Evolutionary conservation across 75 land plant species (phyloP).

Genomic region (Pinus taeda): DNA sequence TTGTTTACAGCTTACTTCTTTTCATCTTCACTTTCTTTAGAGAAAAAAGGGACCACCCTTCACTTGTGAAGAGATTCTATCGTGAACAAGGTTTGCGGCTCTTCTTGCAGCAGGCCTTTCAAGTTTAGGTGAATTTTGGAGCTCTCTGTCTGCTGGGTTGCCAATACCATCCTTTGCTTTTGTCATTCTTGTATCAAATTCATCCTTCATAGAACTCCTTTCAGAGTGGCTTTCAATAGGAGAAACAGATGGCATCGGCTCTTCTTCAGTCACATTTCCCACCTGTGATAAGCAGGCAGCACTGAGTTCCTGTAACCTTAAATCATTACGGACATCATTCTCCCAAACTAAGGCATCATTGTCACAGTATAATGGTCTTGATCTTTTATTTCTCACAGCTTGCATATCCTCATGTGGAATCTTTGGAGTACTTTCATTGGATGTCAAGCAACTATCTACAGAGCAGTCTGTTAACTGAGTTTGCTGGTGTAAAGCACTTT

Average conservation of each 20-base stretch:
- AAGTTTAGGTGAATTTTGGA: slow-evolving; percentile 2
- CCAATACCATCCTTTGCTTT: slow-evolving; percentile 3
- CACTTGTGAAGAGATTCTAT: slow-evolving; percentile 10
- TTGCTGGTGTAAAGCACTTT: slow-evolving; percentile 16
- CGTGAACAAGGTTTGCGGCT: not conserved
- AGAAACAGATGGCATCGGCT: slow-evolving; percentile 8
- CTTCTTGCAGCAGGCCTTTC: slow-evolving; percentile 14
- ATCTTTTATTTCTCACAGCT: slow-evolving; percentile 34
- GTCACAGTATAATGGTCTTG: slow-evolving; percentile 19
- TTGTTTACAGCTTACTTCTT: too few species aligned
- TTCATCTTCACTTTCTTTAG: not conserved
- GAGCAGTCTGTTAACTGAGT: slow-evolving; percentile 45
- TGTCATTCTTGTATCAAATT: slow-evolving; percentile 7
- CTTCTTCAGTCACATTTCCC: slow-evolving; percentile 6
- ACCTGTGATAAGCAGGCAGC: slow-evolving; percentile 11
- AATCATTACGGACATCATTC: slow-evolving; percentile 4
- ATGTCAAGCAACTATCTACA: slow-evolving; percentile 54
- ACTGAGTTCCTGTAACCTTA: slow-evolving; percentile 11
- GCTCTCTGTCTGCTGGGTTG: slow-evolving; percentile 10
- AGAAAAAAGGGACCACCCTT: not conserved
- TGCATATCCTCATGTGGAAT: slow-evolving; percentile 14
- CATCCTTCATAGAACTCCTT: slow-evolving; percentile 11
- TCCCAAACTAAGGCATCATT: slow-evolving; percentile 14
- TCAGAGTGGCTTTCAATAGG: slow-evolving; percentile 11
- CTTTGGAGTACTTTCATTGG: slow-evolving; percentile 36